phyloP scores from a whole-genome alignment of 129 eudicot species.

The Saposhnikovia divaricata region DNA sequence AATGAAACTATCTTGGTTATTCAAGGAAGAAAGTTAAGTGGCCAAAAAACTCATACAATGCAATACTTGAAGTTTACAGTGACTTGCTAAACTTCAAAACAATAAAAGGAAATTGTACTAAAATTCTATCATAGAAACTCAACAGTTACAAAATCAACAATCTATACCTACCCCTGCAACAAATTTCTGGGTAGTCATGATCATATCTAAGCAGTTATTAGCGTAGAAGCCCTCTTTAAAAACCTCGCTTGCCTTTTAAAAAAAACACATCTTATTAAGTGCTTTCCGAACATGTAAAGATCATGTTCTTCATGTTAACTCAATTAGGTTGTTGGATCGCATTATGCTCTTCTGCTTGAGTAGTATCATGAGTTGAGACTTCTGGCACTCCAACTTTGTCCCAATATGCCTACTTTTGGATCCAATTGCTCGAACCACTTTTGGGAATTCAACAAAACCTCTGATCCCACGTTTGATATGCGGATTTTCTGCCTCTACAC shows the following conservation, averaged over 20 bases:
- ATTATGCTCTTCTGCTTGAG: slow-evolving; percentile 50
- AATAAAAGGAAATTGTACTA: neutral
- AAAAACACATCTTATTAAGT: neutral
- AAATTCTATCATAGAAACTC: neutral
- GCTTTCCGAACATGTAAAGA: neutral
- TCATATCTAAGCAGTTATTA: neutral
- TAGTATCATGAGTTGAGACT: slow-evolving; percentile 58
- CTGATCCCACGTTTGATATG: slow-evolving; percentile 77
- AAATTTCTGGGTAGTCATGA: neutral
- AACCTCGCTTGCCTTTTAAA: neutral
- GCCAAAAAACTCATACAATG: neutral
- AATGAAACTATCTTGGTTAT: neutral
- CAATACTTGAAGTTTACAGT: neutral
- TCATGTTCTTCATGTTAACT: slow-evolving; percentile 15
- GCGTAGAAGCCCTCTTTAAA: neutral
- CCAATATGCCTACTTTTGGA: slow-evolving; percentile 47
- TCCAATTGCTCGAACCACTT: slow-evolving; percentile 58
- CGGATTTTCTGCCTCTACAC: slow-evolving; percentile 55
- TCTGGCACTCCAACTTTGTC: slow-evolving; percentile 66
- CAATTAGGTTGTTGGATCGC: slow-evolving; percentile 41
- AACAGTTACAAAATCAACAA: neutral
- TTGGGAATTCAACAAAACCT: slow-evolving; percentile 79
- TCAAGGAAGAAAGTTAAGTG: neutral
- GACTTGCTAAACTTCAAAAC: neutral
- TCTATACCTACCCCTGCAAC: neutral